Evolutionary conservation across 106 monocot genomes (phyloP), one percentile per base, ranked within the genome.

Genomic region (Vanilla planifolia): DNA sequence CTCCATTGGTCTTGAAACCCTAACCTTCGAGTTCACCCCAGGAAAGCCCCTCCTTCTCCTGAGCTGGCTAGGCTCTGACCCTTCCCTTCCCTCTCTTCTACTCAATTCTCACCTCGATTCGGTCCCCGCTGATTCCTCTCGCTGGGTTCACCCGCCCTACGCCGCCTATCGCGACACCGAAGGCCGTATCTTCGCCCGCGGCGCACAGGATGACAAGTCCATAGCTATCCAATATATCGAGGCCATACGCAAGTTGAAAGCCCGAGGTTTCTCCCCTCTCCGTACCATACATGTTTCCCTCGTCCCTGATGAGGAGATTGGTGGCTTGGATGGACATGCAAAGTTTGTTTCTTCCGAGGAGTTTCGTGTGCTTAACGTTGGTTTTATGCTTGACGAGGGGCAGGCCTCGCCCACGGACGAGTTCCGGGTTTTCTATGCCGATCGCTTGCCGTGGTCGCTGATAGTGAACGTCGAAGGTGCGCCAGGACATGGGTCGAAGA

Each of bases 151-250:
- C 63, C 86, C 94, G 2, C 89, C 89, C 16, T 86, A 83, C 71
- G 57, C 94, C 36, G 89, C 94, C 52, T 20, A 51, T 44, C 77
- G 75, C 36, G 88, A 93, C 67, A 1, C 71, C 41, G 47, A 24
- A 51, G 92, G 92, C 47, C 73, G 84, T 33, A 73, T 96, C 56
- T 96, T 76, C 67, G 90, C 90, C 37, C 83, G 96, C 30, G 96
- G 96, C 59, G 73, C 96, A 8, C 96, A 96, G 67, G 96, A 96
- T 70, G 90, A 96, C 73, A 96, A 96, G 66, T 96, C 58, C 84
- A 52, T 96, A 66, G 84, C 81, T 15, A 55, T 91, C 64, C 96
- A 96, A 72, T 80, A 87, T 74, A 52, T 96, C 30, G 86, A 96
- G 72, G 84, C 96, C 35, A 42, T 96, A 48, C 78, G 90, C 29